Base-by-base conservation (phyloP, 2,329 filamentous ascomycete species). In the Daldinia sp. region DNA sequence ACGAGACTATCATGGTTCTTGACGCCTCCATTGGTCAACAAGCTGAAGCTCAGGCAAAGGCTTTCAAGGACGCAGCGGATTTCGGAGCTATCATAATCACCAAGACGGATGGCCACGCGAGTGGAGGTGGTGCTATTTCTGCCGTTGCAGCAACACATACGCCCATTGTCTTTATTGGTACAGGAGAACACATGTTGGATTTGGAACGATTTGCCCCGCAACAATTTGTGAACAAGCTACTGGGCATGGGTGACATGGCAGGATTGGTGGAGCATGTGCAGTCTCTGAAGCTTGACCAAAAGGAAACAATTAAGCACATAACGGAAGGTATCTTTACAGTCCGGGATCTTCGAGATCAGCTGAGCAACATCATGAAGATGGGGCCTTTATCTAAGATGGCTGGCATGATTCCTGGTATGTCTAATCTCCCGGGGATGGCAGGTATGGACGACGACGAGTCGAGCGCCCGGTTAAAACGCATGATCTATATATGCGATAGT, bases 281-380 rank as follows among this genome's bases (percentile, higher is more conserved):
- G 79, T 93, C 92, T 35, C 87, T 99, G 58, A 98, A 97, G 79
- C 88, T 98, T 56, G 94, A 98, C 80, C 96, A 98, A 74, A 98
- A 99, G 82, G 95, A 98, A 76, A 98, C 96, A 3, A 98, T 99
- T 87, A 99, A 99, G 85, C 95, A 99, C 83, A 97, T 99, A 73
- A 92, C 93, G 6, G 95, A 98, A 77, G 96, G 96, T 63, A 94
- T 98, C 71, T 99, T 98, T 81, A 97, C 96, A 0, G 88, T 99
- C 37, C 92, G 96, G 62, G 96, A 99, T 79, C 87, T 99, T 73
- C 90, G 96, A 20, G 96, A 99, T 79, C 97, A 99, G 78, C 89
- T 99, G 12, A 92, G 92, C 65, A 98, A 98, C 77, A 98, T 99
- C 77, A 98, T 98, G 94, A 99, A 99, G 84, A 98, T 99, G 96